Conservation (phyloP, 176 grass and related monocot species). For the Musa troglodytarum region DNA sequence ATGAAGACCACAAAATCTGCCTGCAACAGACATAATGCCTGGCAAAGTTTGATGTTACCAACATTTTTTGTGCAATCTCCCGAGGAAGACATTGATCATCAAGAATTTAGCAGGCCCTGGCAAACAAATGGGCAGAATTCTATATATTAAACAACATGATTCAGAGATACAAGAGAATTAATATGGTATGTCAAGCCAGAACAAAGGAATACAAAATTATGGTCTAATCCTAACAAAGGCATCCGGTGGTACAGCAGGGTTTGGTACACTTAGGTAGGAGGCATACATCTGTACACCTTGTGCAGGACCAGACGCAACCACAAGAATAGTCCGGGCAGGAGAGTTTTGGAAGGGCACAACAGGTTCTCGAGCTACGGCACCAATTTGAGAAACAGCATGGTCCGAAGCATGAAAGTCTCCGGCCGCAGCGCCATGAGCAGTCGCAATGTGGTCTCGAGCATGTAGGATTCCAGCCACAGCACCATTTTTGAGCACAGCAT, state of each 20-base stretch:
- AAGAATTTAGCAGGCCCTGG: too few species aligned
- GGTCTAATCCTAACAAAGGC: conserved; percentile 33
- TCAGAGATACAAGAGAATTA: not conserved
- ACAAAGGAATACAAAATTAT: conserved; percentile 6
- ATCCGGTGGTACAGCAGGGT: conserved; percentile 46
- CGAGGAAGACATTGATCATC: too few species aligned
- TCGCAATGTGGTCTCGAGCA: not conserved
- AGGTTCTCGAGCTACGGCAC: conserved; percentile 18
- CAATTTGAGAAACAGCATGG: not conserved
- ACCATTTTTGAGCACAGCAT: conserved; percentile 9
- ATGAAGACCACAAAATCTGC: too few species aligned
- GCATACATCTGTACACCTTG: conserved; percentile 46
- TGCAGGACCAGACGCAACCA: conserved; percentile 77
- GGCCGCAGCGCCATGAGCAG: not conserved
- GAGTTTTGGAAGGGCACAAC: conserved; percentile 20
- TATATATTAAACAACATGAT: conserved; percentile 6
- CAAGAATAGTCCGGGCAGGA: conserved; percentile 78
- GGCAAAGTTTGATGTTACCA: too few species aligned
- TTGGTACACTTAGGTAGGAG: conserved; percentile 35
- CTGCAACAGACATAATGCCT: too few species aligned
- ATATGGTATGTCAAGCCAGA: conserved; percentile 2
- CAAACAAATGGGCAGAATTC: not conserved
- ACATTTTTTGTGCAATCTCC: too few species aligned
- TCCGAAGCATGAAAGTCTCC: not conserved
- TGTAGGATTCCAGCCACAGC: not conserved